Conservation (phyloP, 2,329 filamentous ascomycete species). For the Hypomyces perniciosus region DNA sequence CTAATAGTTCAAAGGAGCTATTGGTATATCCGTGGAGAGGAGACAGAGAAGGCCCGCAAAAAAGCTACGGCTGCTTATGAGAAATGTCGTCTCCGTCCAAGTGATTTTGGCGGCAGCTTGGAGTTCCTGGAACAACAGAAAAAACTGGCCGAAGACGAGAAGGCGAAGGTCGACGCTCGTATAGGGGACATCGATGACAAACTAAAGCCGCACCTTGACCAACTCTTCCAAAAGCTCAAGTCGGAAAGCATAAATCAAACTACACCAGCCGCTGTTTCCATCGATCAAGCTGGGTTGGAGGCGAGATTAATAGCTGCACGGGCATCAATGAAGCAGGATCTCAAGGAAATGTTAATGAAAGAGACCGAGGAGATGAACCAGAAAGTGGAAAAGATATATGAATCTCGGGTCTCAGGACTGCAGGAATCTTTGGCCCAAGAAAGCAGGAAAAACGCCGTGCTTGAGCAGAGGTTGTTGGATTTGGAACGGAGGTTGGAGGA, state of each 20-base stretch:
- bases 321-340: neutral
- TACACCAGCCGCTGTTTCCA: neutral
- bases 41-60: constrained; percentile 15
- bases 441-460: neutral
- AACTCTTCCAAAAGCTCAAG: neutral
- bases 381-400: neutral
- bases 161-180: constrained; percentile 5
- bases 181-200: constrained; percentile 12
- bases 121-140: constrained; percentile 17
- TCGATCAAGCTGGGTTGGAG: neutral
- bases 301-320: neutral
- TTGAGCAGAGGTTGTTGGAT: neutral
- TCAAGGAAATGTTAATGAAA: neutral
- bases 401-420: neutral
- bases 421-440: neutral
- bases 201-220: neutral
- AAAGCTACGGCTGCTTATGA: constrained; percentile 14
- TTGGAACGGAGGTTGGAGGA: neutral
- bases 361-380: neutral
- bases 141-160: constrained; percentile 11
- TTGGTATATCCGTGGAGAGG: constrained; percentile 16
- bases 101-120: constrained; percentile 19
- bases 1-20: constrained; percentile 19
- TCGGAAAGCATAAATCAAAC: neutral
- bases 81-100: constrained; percentile 12